Base-by-base conservation (phyloP, 495 filamentous ascomycete species). In the Staphylotrichum longicolle region DNA sequence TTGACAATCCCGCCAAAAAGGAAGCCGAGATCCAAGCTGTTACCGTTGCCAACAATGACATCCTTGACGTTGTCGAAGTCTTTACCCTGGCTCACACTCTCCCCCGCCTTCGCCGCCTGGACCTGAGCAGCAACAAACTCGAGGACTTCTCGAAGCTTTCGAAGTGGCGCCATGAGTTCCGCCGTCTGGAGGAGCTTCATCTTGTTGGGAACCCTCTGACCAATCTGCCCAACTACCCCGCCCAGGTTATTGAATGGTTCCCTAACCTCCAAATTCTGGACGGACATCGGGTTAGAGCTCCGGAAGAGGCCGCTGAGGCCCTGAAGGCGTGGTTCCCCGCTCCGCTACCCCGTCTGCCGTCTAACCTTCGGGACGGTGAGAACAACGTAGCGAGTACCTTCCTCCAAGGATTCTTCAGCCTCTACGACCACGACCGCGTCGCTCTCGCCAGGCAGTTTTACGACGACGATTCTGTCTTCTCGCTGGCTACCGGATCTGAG, bases 141-240 rank as follows among this genome's bases (percentile, higher is more conserved):
- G 77, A 80, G 58, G 79, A 82, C 58, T 75, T 95, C 51, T 79
- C 83, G 60, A 79, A 92, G 10, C 88, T 89, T 6, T 81, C 85
- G 68, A 92, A 73, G 48, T 97, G 91, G 92, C 86, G 87, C 39
- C 80, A 83, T 70, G 89, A 88, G 52, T 92, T 98, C 59, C 83
- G 82, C 20, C 74, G 84, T 50, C 80, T 97, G 3, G 83, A 96
- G 63, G 89, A 91, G 55, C 78, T 97, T 1, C 82, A 95, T 45
- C 73, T 96, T 34, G 84, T 82, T 7, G 88, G 84, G 47, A 96
- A 91, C 67, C 90, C 91, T 0, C 78, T 96, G 62, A 84, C 84
- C 51, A 71, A 77, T n/a, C 66, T 78, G 27, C 80, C 86, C 3
- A 79, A 77, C 35, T 90, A 88, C 72, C 82, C 83, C 60, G 72